Conservation (phyloP, 805 yeast genomes). For the Zygosaccharomyces bisporus region DNA sequence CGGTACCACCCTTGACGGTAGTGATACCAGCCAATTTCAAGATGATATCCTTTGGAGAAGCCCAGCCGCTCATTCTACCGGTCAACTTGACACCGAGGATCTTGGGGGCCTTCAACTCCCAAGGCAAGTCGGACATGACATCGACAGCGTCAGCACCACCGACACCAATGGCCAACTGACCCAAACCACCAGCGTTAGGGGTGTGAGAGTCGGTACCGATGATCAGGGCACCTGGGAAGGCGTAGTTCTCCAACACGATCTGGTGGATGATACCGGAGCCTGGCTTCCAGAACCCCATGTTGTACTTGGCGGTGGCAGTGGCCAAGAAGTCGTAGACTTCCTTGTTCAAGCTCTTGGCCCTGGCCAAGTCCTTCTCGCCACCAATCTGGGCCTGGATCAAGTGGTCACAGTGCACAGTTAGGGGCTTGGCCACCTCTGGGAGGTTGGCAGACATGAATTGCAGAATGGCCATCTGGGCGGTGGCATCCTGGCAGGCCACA, state of each 20-base stretch:
- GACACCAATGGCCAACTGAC: constrained; percentile 97
- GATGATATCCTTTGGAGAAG: constrained; percentile 95
- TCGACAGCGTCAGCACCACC: constrained; percentile 99
- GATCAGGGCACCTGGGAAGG: constrained; percentile 95
- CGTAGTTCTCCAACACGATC: constrained; percentile 92
- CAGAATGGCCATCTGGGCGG: constrained; percentile 96
- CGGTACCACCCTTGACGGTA: constrained; percentile 98
- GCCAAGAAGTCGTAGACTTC: constrained; percentile 92
- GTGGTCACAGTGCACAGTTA: constrained; percentile 97
- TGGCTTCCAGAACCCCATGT: constrained; percentile 98
- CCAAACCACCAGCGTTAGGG: constrained; percentile 98
- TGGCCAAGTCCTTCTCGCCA: constrained; percentile 76
- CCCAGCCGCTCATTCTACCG: constrained; percentile 91
- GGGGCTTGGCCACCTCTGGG: constrained; percentile 88
- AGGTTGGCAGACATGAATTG: constrained; percentile 96
- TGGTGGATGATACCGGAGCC: constrained; percentile 98
- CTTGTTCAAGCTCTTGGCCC: constrained; percentile 84
- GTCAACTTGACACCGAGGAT: constrained; percentile 91
- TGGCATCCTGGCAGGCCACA: constrained; percentile 98
- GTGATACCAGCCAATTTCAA: constrained; percentile 88
- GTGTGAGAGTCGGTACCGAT: constrained; percentile 98
- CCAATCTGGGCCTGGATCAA: constrained; percentile 95
- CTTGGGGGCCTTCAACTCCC: constrained; percentile 98
- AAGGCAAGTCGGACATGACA: constrained; percentile 87
- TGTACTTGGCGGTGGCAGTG: constrained; percentile 88